Base-by-base conservation (phyloP, 73 alveolate species). In the Paramecium pentaurelia region DNA sequence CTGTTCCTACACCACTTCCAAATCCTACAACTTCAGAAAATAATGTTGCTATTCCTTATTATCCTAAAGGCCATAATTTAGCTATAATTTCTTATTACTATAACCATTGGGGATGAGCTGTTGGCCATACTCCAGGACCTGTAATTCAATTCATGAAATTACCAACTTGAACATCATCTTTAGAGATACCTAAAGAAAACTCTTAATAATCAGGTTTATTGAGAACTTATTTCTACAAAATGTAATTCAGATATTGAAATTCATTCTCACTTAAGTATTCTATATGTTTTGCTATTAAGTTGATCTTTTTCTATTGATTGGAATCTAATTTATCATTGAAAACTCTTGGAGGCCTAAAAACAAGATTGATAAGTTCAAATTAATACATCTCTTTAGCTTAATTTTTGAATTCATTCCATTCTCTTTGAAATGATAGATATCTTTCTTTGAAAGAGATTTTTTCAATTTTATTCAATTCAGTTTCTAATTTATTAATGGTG, bases 31-130 rank as follows among this genome's bases (percentile, higher is more conserved):
- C 54, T 45, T 83, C 94, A 45, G 86, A 58, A 47, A 89, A 89
- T 89, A 89, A 30, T 42, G 86, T n/a, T 22, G 94, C 86, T 25
- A 89, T 22, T 71, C 94, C 94, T 59, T 77, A 60, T 89, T 89
- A 89, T 60, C 94, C 94, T 47, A 83, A 77, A 89, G 94, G 94
- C 94, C 94, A 89, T 89, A 89, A 89, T 83, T 89, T 89, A 2
- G 94, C 90, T 40, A 89, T 89, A 18, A 45, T 85, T 71, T 89
- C 94, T 54, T 89, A 73, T 89, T 89, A 37, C 27, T 42, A 73
- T 77, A 89, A 73, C 94, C 94, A 89, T 77, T 71, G 28, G 49
- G 94, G 94, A 83, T 89, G 68, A 27, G 94, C 94, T 42, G 85
- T 47, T 40, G 92, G 92, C 94, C 94, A 86, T n/a, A 27, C 20